Conservation (phyloP, 106 monocot genomes). For the Triglochin maritima region DNA sequence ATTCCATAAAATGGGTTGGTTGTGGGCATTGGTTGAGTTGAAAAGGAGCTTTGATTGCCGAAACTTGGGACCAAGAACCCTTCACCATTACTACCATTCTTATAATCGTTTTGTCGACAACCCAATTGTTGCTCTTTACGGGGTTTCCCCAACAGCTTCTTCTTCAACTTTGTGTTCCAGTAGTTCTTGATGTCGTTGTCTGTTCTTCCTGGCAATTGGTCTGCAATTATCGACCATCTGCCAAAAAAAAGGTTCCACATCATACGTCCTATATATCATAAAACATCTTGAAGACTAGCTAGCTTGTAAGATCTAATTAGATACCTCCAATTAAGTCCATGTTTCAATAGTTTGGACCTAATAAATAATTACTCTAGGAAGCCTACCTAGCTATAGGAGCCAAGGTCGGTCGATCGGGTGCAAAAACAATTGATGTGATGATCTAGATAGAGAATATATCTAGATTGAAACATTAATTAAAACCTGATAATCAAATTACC, state of each 20-base stretch:
- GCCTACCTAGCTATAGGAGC: no score
- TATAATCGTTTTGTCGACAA: neutral
- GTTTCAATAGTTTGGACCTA: no score
- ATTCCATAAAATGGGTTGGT: no score
- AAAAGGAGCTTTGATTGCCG: neutral
- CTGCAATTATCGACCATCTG: constrained; percentile 89
- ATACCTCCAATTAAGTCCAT: no score
- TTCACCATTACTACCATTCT: neutral
- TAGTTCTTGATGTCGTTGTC: constrained; percentile 94
- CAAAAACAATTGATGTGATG: no score
- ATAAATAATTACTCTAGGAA: no score
- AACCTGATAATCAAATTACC: constrained; percentile 16
- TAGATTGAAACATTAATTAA: neutral
- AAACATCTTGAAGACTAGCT: no score
- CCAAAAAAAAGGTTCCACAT: neutral
- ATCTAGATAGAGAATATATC: neutral
- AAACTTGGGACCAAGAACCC: neutral
- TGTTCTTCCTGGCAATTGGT: constrained; percentile 75
- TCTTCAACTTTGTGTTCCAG: constrained; percentile 91
- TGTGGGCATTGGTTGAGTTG: no score
- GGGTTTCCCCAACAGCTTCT: constrained; percentile 37
- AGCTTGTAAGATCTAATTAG: no score
- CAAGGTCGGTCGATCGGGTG: no score
- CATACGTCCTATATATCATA: no score
- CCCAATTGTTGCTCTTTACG: constrained; percentile 3